These are phyloP conservation scores for Solanum clarkiae DNA, from an alignment of 257 asterid species.

Conservation along the genomic window DNA sequence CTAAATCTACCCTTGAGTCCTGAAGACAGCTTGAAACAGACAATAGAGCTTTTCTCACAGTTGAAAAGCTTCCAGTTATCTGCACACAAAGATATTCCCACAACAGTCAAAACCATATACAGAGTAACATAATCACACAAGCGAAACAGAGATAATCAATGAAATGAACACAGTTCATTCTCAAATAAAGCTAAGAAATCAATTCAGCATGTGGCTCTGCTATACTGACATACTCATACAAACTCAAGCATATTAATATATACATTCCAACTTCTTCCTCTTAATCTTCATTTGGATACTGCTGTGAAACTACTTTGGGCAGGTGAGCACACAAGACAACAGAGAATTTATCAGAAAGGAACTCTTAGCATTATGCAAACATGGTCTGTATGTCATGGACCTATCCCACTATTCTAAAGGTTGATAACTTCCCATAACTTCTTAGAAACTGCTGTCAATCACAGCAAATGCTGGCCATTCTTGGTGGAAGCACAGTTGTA, in stretches of 20 bases:
- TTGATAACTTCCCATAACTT: neutral
- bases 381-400: neutral
- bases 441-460: neutral
- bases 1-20: neutral
- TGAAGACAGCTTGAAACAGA: constrained; percentile 11
- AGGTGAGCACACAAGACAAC: neutral
- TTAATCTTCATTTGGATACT: neutral
- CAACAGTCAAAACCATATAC: neutral
- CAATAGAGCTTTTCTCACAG: constrained; percentile 5
- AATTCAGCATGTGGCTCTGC: neutral
- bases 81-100: neutral
- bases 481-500: neutral
- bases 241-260: neutral
- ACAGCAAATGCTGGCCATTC: neutral
- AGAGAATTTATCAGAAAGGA: neutral
- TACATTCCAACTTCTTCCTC: neutral
- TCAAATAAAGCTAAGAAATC: neutral
- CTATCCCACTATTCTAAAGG: neutral
- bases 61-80: constrained; percentile 7
- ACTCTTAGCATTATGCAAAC: neutral
- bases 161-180: neutral
- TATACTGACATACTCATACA: neutral
- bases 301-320: neutral
- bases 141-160: neutral
- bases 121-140: neutral